These are phyloP conservation scores for Trichosanthes cucumerina DNA, from an alignment of 306 rosid genomes.

Conservation along the genomic window DNA sequence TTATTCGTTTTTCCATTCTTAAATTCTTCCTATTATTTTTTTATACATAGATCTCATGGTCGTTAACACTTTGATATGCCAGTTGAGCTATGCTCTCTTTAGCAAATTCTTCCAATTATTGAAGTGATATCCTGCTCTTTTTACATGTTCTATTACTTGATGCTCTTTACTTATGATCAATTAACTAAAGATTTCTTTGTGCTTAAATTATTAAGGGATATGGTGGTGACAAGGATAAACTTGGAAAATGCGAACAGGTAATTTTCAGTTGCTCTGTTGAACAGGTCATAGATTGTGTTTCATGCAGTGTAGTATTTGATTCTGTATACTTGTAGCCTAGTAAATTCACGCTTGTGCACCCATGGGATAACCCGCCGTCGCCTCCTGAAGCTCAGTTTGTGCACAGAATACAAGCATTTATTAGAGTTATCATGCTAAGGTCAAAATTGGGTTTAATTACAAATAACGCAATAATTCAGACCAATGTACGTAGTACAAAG, in stretches of 20 bases:
- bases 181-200: constrained; percentile 20
- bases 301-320: background rate
- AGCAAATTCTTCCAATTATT: background rate
- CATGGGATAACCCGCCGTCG: background rate
- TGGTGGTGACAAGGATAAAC: constrained; percentile 67
- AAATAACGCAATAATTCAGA: background rate
- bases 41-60: too few species aligned
- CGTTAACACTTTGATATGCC: too few species aligned
- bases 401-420: background rate
- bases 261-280: background rate
- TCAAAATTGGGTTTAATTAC: background rate
- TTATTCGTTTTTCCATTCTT: background rate
- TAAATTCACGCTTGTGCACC: background rate
- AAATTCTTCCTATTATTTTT: background rate
- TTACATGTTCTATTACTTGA: constrained; percentile 8
- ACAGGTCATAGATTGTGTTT: background rate
- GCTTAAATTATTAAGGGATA: constrained; percentile 47
- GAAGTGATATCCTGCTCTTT: background rate
- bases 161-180: background rate
- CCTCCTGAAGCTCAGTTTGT: background rate
- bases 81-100: too few species aligned
- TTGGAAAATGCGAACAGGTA: constrained; percentile 99
- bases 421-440: background rate
- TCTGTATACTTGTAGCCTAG: background rate
- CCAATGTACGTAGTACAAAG: background rate